phyloP scores from a whole-genome alignment of 139 green algal species.

The Chlorella vulgaris region DNA sequence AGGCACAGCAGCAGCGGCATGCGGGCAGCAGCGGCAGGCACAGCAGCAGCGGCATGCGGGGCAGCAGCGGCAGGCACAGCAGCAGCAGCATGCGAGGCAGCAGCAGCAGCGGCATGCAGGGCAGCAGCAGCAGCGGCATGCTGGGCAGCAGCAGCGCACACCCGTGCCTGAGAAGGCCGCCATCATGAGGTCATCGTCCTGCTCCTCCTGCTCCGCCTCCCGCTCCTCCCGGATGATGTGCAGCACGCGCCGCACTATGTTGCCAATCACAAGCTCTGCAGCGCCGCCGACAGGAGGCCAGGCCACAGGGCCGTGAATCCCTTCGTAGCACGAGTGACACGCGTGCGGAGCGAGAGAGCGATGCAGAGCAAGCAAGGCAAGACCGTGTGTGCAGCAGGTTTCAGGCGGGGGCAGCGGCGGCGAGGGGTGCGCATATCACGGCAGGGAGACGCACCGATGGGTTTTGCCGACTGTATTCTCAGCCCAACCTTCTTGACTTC shows the following conservation, averaged over 20 bases:
- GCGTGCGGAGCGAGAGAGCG: too few species aligned
- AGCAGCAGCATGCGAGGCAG: too few species aligned
- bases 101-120: too few species aligned
- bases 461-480: conserved; percentile 77
- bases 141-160: background rate
- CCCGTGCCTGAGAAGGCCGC: background rate
- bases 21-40: too few species aligned
- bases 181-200: background rate
- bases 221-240: conserved; percentile 94
- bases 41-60: too few species aligned
- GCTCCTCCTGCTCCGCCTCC: conserved; percentile 61
- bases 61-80: too few species aligned
- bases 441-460: conserved; percentile 61
- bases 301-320: background rate
- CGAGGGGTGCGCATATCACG: conserved; percentile 5
- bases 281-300: background rate
- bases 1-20: too few species aligned
- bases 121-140: too few species aligned
- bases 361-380: too few species aligned
- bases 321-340: too few species aligned
- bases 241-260: conserved; percentile 91
- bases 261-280: conserved; percentile 93
- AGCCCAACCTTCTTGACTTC: conserved; percentile 74
- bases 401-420: background rate
- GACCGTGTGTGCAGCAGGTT: too few species aligned